Percentiles rank a stretch among this genome's conserved stretches.
These are phyloP conservation scores for Casuarina equisetifolia DNA, from an alignment of 306 rosid genomes.

Conservation along the genomic window DNA sequence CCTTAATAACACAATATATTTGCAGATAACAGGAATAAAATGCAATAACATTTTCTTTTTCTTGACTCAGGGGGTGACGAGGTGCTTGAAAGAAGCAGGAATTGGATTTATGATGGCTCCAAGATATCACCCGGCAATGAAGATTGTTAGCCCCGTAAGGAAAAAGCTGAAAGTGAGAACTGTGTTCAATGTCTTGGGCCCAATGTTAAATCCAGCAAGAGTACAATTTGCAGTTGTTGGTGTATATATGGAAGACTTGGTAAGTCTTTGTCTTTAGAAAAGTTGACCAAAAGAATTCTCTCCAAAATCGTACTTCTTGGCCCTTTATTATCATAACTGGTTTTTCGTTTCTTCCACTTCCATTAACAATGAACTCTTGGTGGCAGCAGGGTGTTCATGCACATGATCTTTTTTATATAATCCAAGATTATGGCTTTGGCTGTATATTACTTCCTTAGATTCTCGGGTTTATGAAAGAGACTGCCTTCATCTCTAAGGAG, in stretches of 20 bases:
- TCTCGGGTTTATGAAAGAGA: background rate
- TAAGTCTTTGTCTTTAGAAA: constrained; percentile 27
- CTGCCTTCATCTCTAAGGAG: background rate
- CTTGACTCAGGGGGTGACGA: constrained; percentile 61
- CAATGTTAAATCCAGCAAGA: constrained; percentile 89
- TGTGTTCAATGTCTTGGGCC: constrained; percentile 87
- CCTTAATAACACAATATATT: background rate
- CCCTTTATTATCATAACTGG: background rate
- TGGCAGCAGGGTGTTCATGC: background rate
- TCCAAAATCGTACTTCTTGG: background rate
- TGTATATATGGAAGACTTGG: constrained; percentile 77
- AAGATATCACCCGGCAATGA: constrained; percentile 88
- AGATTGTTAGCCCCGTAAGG: constrained; percentile 74
- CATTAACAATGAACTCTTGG: background rate
- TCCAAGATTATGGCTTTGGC: background rate
- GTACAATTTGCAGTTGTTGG: constrained; percentile 95
- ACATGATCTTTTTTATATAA: background rate
- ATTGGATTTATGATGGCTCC: constrained; percentile 97
- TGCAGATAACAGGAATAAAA: background rate
- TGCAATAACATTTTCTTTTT: background rate
- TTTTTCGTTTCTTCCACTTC: background rate
- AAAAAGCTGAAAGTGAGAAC: constrained; percentile 83
- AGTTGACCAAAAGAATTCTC: background rate
- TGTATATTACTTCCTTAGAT: background rate
- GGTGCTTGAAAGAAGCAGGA: constrained; percentile 76